These are phyloP conservation scores for Zymoseptoria tritici DNA, from an alignment of 2,329 filamentous ascomycete genomes.

Conservation along the genomic window DNA sequence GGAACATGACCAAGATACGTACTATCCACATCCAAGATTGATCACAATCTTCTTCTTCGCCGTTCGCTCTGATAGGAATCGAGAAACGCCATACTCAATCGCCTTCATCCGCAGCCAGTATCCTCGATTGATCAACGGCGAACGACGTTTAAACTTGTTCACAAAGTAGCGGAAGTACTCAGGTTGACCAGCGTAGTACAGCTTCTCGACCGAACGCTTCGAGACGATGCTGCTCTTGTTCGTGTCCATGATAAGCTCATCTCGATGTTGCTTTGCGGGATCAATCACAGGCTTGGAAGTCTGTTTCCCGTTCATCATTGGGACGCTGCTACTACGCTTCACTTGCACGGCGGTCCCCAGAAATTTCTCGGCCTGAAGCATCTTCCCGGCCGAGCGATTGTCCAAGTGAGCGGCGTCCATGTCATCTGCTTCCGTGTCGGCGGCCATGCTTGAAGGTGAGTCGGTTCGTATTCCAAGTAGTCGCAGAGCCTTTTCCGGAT, in stretches of 20 bases:
- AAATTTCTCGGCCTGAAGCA: conserved; percentile 16
- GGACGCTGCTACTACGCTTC: conserved; percentile 14
- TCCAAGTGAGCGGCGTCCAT: conserved; percentile 6
- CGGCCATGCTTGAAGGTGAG: background rate
- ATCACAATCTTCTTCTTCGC: conserved; percentile 63
- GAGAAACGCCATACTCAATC: conserved; percentile 64
- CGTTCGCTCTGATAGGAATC: conserved; percentile 58
- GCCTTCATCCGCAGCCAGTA: conserved; percentile 82
- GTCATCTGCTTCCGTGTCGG: background rate
- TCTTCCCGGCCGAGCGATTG: conserved; percentile 14
- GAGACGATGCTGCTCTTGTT: conserved; percentile 90
- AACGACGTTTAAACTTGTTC: conserved; percentile 69
- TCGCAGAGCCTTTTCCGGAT: background rate
- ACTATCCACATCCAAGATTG: conserved; percentile 88
- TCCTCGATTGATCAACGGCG: conserved; percentile 84
- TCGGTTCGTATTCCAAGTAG: background rate
- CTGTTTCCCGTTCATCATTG: conserved; percentile 9
- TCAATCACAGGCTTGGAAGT: conserved; percentile 10
- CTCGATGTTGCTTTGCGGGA: conserved; percentile 22
- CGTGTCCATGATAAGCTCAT: conserved; percentile 46
- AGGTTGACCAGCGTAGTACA: conserved; percentile 70
- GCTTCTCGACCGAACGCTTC: conserved; percentile 82
- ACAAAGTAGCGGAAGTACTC: conserved; percentile 88
- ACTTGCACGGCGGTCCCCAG: conserved; percentile 7
- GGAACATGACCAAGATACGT: conserved; percentile 24